These are phyloP conservation scores for Styphnolobium japonicum DNA, from an alignment of 306 rosid species.

Conservation along the genomic window DNA sequence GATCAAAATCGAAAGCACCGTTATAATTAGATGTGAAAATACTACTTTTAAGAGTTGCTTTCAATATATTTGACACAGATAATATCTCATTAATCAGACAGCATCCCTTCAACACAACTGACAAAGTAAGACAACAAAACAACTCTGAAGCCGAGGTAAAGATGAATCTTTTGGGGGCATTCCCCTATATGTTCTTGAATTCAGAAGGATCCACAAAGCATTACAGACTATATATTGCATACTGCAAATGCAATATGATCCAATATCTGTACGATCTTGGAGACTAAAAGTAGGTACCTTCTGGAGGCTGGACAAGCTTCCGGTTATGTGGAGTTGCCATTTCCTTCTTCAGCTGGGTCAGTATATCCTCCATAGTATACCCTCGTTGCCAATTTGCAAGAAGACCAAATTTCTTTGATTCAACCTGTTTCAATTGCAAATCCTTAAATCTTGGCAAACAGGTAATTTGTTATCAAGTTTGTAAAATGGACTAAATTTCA, in stretches of 20 bases:
- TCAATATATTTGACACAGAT: slow-evolving; percentile 54
- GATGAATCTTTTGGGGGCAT: slow-evolving; percentile 47
- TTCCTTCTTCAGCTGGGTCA: slow-evolving; percentile 99
- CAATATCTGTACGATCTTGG: slow-evolving; percentile 39
- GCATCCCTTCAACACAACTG: slow-evolving; percentile 61
- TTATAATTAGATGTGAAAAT: slow-evolving; percentile 23
- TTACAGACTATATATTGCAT: slow-evolving; percentile 78
- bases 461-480: neutral
- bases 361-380: slow-evolving; percentile 97
- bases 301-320: slow-evolving; percentile 99
- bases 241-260: slow-evolving; percentile 56
- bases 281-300: slow-evolving; percentile 93
- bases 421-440: slow-evolving; percentile 63
- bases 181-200: slow-evolving; percentile 59
- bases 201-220: slow-evolving; percentile 65
- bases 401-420: slow-evolving; percentile 85
- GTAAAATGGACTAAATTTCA: neutral
- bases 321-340: slow-evolving; percentile 95
- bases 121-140: slow-evolving; percentile 47
- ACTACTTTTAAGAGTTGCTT: slow-evolving; percentile 36
- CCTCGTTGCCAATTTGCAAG: slow-evolving; percentile 98
- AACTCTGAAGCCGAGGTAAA: slow-evolving; percentile 52
- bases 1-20: slow-evolving; percentile 11
- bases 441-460: slow-evolving; percentile 1
- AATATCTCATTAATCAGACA: slow-evolving; percentile 54